Evolutionary conservation across 2,329 filamentous ascomycete genomes (phyloP).

Genomic region (Penicillium olsonii): DNA sequence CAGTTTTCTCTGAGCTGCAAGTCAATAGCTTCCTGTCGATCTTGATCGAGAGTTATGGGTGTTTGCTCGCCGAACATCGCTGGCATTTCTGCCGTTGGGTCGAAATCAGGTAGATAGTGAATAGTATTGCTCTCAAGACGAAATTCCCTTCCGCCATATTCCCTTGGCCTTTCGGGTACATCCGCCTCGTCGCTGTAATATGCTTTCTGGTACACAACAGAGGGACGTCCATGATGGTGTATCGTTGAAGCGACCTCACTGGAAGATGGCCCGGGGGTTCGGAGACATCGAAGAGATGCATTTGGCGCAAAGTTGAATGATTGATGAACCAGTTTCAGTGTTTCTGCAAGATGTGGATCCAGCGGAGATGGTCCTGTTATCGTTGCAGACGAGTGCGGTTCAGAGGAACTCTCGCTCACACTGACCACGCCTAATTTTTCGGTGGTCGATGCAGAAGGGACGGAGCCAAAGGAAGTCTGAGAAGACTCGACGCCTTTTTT

Average conservation of each 20-base stretch:
- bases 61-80: conserved; percentile 59
- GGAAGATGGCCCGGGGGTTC: conserved; percentile 26
- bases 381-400: conserved; percentile 23
- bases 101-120: conserved; percentile 78
- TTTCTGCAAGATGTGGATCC: conserved; percentile 21
- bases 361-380: conserved; percentile 7
- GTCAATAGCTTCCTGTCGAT: conserved; percentile 54
- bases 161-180: conserved; percentile 72
- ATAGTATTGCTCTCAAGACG: conserved; percentile 72
- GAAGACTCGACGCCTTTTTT: conserved; percentile 40
- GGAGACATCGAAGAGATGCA: conserved; percentile 28
- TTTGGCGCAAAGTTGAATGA: conserved; percentile 32
- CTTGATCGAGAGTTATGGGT: conserved; percentile 51
- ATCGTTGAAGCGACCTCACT: conserved; percentile 60
- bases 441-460: conserved; percentile 5
- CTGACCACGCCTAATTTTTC: conserved; percentile 7
- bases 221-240: conserved; percentile 57
- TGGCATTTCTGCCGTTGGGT: conserved; percentile 60
- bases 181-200: conserved; percentile 84
- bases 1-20: conserved; percentile 59
- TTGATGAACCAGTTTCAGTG: conserved; percentile 25
- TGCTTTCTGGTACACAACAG: conserved; percentile 78
- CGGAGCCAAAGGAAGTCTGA: conserved; percentile 12
- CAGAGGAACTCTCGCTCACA: conserved; percentile 15
- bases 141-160: conserved; percentile 88